Evolutionary conservation across 352 stramenopile species (phyloP), one percentile per base, ranked within the genome.

Genomic region (Globisporangium radiosum): DNA sequence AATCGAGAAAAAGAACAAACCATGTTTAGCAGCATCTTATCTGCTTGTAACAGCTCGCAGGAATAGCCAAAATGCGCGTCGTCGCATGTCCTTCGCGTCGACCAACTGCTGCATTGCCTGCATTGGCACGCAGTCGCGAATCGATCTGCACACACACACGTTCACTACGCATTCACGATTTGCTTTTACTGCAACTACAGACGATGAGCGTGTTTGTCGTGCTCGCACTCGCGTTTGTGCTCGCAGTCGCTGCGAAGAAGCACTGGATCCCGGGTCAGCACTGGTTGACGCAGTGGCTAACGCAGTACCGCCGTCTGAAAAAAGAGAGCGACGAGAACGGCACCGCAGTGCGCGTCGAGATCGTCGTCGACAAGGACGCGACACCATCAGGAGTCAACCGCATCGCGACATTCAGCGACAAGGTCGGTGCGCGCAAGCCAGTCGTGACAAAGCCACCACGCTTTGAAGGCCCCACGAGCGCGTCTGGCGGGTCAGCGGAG

Each of bases 351-450:
- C 60, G 43, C 7, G 60, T 87, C 11, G 65, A 87, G 50, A 78
- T 87, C 48, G 62, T 86, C 53, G 67, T 87, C 4, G 62, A 82
- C 8, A 69, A 74, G 33, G 36, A 19, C 25, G 38, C 17, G 15
- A 14, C 37, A n/a, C 1, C 25, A 25, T 25, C 25, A 42, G 36
- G 17, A 57, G 15, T 15, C 45, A 44, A 15, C 13, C 11, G 43
- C 7, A 47, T 15, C 43, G 43, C 17, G 36, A 14, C 25, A 50
- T 37, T 7, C 44, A 36, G 14, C 6, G 33, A 57, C 45, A 59
- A 64, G 17, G 38, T 33, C 13, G 19, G 4, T 19, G 43, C 56
- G 6, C 60, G 60, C 43, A 65, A 65, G 38, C 42, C 60, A 42
- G 13, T 57, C 25, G 47, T 65, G 33, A 10, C 42, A 17, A 65